Conservation (phyloP, 371 early-diverging fungal species). For the Rhizopus delemar region DNA sequence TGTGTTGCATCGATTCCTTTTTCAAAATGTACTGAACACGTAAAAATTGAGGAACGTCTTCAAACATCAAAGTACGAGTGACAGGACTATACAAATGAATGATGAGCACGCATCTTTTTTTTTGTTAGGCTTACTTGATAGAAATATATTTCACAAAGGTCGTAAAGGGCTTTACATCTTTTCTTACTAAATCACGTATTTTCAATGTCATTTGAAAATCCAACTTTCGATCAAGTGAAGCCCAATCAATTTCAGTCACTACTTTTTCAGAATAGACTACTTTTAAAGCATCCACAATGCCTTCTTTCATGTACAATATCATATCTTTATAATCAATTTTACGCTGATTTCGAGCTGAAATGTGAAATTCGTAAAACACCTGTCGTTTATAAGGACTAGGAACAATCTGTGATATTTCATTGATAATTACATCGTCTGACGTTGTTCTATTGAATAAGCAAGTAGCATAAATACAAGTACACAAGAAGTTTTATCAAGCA, state of each 20-base stretch:
- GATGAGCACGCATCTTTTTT: neutral
- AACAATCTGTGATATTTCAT: constrained; percentile 20
- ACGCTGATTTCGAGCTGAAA: constrained; percentile 42
- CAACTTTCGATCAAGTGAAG: constrained; percentile 42
- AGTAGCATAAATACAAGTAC: neutral
- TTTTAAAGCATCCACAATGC: constrained; percentile 35
- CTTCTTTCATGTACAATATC: constrained; percentile 38
- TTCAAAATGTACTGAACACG: constrained; percentile 33
- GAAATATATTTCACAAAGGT: constrained; percentile 50
- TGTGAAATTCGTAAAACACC: constrained; percentile 43
- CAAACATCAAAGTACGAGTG: constrained; percentile 37
- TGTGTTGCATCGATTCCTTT: constrained; percentile 32
- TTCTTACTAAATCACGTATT: constrained; percentile 25
- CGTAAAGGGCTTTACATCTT: constrained; percentile 49
- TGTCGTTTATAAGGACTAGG: constrained; percentile 13
- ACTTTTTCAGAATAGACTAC: constrained; percentile 28
- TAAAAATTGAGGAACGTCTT: constrained; percentile 46
- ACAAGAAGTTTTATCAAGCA: neutral
- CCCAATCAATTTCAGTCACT: constrained; percentile 44
- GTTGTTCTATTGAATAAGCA: constrained; percentile 16
- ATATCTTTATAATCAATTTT: constrained; percentile 25
- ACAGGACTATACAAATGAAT: constrained; percentile 27
- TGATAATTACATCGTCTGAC: constrained; percentile 12
- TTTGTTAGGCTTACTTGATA: constrained; percentile 33
- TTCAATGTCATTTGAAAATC: constrained; percentile 45